Evolutionary conservation across 192 early-diverging fungal genomes (phyloP).

Genomic region (Linnemannia zychae): DNA sequence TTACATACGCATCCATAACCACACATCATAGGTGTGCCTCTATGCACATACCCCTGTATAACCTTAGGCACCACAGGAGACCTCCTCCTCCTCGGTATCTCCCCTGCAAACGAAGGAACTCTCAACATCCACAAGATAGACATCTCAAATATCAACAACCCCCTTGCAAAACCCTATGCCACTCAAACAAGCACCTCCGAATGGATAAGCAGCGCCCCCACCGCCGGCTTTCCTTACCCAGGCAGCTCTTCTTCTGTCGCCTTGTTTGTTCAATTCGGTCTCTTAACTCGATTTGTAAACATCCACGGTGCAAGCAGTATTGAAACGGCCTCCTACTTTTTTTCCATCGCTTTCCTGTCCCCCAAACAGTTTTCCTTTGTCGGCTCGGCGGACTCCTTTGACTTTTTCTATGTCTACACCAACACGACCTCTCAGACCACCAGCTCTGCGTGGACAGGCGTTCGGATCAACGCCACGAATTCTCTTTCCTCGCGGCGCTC

Average conservation of each 20-base stretch:
- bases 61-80: constrained; percentile 10
- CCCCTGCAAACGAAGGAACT: constrained; percentile 21
- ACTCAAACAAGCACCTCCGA: background rate
- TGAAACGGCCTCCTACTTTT: constrained; percentile 9
- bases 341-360: constrained; percentile 1
- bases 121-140: constrained; percentile 24
- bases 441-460: constrained; percentile 24
- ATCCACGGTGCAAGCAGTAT: constrained; percentile 26
- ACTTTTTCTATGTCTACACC: constrained; percentile 23
- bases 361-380: constrained; percentile 29
- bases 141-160: constrained; percentile 35
- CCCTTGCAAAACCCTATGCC: constrained; percentile 23
- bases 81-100: constrained; percentile 22
- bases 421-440: constrained; percentile 13
- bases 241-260: constrained; percentile 14
- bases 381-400: constrained; percentile 12
- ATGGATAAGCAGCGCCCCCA: constrained; percentile 29
- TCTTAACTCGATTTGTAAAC: constrained; percentile 18
- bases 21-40: constrained; percentile 19
- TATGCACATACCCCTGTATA: constrained; percentile 25
- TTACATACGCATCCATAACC: background rate
- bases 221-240: constrained; percentile 27
- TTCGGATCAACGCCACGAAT: constrained; percentile 22
- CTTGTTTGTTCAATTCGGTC: background rate
- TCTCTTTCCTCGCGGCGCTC: background rate